Conservation (phyloP, 2,329 filamentous ascomycete species). For the Penicillium sp. region DNA sequence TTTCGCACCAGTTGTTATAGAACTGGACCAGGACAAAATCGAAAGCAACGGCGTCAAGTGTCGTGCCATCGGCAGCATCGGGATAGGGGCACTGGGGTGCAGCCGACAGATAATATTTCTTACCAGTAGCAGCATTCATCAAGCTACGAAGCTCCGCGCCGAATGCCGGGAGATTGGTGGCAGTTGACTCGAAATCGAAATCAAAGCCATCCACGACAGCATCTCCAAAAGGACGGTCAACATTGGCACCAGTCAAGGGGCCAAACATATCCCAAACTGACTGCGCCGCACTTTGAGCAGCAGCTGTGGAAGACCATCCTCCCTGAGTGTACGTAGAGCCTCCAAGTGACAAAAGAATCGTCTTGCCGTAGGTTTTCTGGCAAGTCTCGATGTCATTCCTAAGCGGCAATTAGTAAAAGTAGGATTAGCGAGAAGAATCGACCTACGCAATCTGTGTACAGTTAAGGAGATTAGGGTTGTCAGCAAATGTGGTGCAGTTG, state of each 20-base stretch:
- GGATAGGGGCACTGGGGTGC: conserved; percentile 67
- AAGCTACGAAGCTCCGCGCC: conserved; percentile 53
- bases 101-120: conserved; percentile 59
- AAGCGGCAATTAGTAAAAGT: neutral
- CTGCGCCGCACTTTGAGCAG: neutral
- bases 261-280: neutral
- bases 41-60: conserved; percentile 54
- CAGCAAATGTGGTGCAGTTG: neutral
- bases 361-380: neutral
- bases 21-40: conserved; percentile 64
- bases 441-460: neutral
- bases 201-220: neutral
- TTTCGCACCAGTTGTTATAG: conserved; percentile 66
- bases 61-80: conserved; percentile 56
- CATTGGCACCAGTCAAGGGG: neutral
- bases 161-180: conserved; percentile 60
- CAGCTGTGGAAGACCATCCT: neutral
- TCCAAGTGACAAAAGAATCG: neutral
- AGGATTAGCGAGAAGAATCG: neutral
- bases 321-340: neutral
- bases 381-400: neutral
- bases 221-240: neutral
- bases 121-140: conserved; percentile 54
- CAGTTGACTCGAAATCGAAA: conserved; percentile 30
- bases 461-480: neutral